phyloP scores from a whole-genome alignment of 1,139 yeast genomes.

The Yarrowia galli region DNA sequence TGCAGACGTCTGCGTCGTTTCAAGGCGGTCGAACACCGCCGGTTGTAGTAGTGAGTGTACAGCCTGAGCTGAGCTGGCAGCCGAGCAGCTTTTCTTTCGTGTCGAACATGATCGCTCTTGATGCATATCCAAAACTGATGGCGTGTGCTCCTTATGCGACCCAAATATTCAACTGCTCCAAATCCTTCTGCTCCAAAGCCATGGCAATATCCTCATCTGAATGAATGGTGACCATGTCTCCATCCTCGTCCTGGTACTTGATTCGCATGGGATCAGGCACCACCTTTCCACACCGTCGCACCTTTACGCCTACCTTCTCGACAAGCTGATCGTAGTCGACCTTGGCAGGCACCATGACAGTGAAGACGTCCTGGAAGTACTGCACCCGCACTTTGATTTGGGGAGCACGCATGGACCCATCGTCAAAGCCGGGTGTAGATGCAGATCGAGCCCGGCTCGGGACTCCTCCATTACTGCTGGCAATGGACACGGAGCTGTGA shows the following conservation, averaged over 20 bases:
- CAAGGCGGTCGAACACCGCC: constrained; percentile 23
- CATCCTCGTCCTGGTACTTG: constrained; percentile 93
- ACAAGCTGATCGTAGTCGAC: constrained; percentile 59
- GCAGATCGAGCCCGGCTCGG: constrained; percentile 37
- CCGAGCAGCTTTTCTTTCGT: neutral
- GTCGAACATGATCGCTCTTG: constrained; percentile 9
- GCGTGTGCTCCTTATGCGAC: constrained; percentile 10
- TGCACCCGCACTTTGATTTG: constrained; percentile 60
- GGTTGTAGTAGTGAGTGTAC: neutral
- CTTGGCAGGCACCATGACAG: constrained; percentile 58
- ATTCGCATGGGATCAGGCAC: constrained; percentile 58
- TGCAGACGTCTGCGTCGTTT: constrained; percentile 8
- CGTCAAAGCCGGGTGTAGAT: constrained; percentile 24
- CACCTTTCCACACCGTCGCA: constrained; percentile 55
- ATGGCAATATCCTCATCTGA: constrained; percentile 73
- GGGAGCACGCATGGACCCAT: constrained; percentile 11
- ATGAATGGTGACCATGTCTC: constrained; percentile 86
- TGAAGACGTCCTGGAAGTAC: constrained; percentile 55
- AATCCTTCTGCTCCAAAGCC: constrained; percentile 51
- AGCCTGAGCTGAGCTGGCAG: neutral
- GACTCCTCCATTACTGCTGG: constrained; percentile 29
- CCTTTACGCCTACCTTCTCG: constrained; percentile 56
- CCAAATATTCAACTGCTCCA: constrained; percentile 29
- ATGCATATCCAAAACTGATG: neutral
- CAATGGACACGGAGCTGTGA: constrained; percentile 32